phyloP scores from a whole-genome alignment of 129 eudicot genomes.

The Helianthus annuus region DNA sequence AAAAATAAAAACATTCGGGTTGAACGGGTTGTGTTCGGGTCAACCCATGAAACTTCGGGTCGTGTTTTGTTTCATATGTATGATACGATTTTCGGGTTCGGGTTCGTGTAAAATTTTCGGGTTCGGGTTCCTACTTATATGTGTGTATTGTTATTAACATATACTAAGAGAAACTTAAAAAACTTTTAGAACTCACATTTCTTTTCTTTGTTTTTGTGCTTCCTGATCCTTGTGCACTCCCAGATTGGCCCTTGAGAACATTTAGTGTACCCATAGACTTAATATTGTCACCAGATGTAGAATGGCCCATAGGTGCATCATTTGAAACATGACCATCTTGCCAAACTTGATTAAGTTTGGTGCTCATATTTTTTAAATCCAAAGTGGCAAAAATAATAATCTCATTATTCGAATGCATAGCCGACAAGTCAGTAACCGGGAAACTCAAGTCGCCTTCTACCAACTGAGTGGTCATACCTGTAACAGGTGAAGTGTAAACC shows the following conservation, averaged over 20 bases:
- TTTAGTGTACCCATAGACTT: conserved; percentile 53
- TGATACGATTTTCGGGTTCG: too few species aligned
- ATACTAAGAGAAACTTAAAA: not conserved
- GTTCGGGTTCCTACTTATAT: too few species aligned
- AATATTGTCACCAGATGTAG: conserved; percentile 44
- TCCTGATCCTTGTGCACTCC: conserved; percentile 31
- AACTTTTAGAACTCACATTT: conserved; percentile 40
- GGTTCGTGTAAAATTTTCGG: too few species aligned
- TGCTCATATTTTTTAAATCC: conserved; percentile 35
- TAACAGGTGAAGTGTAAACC: conserved; percentile 58
- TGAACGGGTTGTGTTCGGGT: too few species aligned
- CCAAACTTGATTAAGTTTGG: conserved; percentile 69
- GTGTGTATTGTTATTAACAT: not conserved
- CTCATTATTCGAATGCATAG: conserved; percentile 47
- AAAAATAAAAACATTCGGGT: too few species aligned
- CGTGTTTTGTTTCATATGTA: too few species aligned
- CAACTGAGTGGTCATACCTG: conserved; percentile 39
- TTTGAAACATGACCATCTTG: conserved; percentile 64
- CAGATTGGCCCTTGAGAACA: conserved; percentile 47
- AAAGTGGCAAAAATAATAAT: conserved; percentile 58
- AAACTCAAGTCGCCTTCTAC: conserved; percentile 57
- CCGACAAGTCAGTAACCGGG: conserved; percentile 54
- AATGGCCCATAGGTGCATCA: conserved; percentile 44
- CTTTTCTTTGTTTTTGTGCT: conserved; percentile 39
- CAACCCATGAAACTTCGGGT: too few species aligned